Evolutionary conservation across 768 basidiomycete genomes (phyloP), one percentile per base, ranked within the genome.

Genomic region (Leccinum fibrillosum): DNA sequence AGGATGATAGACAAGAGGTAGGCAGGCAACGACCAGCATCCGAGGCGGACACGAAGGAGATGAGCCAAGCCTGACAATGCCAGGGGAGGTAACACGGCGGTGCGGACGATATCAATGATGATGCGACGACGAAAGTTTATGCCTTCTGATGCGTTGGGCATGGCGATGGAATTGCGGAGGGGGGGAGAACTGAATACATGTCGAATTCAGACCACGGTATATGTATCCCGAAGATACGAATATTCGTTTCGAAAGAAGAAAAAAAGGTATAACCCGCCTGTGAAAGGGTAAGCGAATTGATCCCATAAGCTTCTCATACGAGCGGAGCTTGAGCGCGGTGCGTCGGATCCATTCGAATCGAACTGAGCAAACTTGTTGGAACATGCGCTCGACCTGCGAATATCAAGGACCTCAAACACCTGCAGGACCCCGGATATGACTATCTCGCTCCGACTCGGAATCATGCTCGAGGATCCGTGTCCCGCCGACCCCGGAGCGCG

Each of bases 71-170:
- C 30, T 8, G 69, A 74, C 45, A 84, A 68, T 5, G 69, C 58
- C 19, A 77, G 32, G 15, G 73, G 75, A 56, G 84, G 84, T 0
- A 79, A 61, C 19, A 77, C 66, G 21, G 81, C 32, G 23, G 76
- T 71, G 13, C 69, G 74, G 39, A 69, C 64, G 34, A 86, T 63
- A 65, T 86, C 85, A 44, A 67, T 65, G 55, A 80, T 65, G 54
- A 86, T 73, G 37, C 85, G 77, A 12, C 74, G 64, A 45, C 85
- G 83, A 67, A 84, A 85, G 65, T 61, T 56, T 23, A 23, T 25
- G 32, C 35, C 8, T 9, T 42, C 48, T 6, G 58, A 11, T 15
- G 57, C 26, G 51, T n/a, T 32, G 26, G 48, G 1, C 63, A 62
- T 62, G 49, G 47, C 35, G 13, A 35, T 45, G 13, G 10, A 32